These are phyloP conservation scores for Rhododendron griersonianum DNA, from an alignment of 148 eudicot genomes.

Conservation along the genomic window DNA sequence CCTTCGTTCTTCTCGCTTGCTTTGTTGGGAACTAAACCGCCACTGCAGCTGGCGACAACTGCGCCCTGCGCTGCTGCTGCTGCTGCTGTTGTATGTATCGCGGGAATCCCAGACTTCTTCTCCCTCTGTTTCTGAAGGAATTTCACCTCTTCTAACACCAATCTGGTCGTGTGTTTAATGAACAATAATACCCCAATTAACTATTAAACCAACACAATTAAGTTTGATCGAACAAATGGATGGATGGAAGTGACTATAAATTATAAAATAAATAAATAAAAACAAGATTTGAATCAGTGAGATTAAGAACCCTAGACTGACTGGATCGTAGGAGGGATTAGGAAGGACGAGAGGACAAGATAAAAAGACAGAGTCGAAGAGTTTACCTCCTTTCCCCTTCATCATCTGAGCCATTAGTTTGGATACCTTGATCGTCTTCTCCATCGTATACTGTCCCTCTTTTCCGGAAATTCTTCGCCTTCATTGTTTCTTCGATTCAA, in stretches of 20 bases:
- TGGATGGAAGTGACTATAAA: not conserved
- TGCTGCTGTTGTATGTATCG: slow-evolving; percentile 22
- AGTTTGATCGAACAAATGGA: not conserved
- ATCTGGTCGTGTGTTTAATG: slow-evolving; percentile 27
- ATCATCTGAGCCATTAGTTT: slow-evolving; percentile 31
- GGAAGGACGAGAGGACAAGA: not conserved
- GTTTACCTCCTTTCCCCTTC: slow-evolving; percentile 56
- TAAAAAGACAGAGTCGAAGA: not conserved
- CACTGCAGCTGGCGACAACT: not conserved
- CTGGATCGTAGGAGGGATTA: not conserved
- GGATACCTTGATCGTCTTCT: slow-evolving; percentile 20
- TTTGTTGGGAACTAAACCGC: slow-evolving; percentile 31
- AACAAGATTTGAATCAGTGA: not conserved
- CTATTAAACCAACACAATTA: not conserved
- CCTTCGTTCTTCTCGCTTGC: slow-evolving; percentile 47
- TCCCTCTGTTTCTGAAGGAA: slow-evolving; percentile 88
- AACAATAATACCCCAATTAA: not conserved
- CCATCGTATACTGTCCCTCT: slow-evolving; percentile 36
- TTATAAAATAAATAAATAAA: not conserved
- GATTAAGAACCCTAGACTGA: slow-evolving; percentile 7
- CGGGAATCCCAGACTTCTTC: slow-evolving; percentile 69
- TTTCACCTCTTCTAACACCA: slow-evolving; percentile 85
- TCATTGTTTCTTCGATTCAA: slow-evolving; percentile 16
- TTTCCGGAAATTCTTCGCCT: slow-evolving; percentile 59
- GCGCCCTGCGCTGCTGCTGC: slow-evolving; percentile 10